Percentiles rank a stretch among this genome's conserved stretches.
Conservation (phyloP, 169 alveolate species). For the Eimeria praecox region DNA sequence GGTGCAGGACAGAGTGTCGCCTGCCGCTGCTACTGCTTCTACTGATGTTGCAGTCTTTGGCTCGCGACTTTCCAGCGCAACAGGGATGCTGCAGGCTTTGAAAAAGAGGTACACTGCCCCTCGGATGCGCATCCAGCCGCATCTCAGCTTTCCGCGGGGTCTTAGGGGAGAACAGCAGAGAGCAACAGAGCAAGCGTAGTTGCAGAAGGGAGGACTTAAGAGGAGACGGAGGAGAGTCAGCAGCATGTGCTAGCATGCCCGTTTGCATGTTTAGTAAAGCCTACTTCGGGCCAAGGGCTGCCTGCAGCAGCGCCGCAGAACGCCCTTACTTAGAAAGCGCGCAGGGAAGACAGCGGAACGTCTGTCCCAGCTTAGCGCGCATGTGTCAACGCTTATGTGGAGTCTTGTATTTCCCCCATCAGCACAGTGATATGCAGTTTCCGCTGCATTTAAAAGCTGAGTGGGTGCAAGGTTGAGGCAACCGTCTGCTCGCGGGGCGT, state of each 20-base stretch:
- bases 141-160: constrained; percentile 39
- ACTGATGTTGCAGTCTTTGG: constrained; percentile 80
- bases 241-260: neutral
- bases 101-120: constrained; percentile 78
- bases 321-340: constrained; percentile 1
- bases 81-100: constrained; percentile 70
- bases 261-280: neutral
- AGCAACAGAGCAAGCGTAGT: neutral
- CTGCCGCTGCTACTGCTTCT: constrained; percentile 52
- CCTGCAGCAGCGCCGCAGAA: constrained; percentile 59
- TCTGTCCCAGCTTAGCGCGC: neutral
- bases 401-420: neutral
- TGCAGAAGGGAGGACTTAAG: neutral
- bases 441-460: constrained; percentile 2
- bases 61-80: constrained; percentile 79
- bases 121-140: constrained; percentile 10
- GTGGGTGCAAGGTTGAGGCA: neutral
- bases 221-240: neutral
- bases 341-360: too few relatives aligned
- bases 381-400: too few relatives aligned
- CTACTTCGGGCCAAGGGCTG: constrained; percentile 38
- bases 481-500: neutral
- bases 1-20: constrained; percentile 29
- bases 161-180: constrained; percentile 9
- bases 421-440: neutral